Percentiles rank a stretch among this genome's conserved stretches.
Conservation (phyloP, 2,329 filamentous ascomycete species). For the Colletotrichum falcatum region DNA sequence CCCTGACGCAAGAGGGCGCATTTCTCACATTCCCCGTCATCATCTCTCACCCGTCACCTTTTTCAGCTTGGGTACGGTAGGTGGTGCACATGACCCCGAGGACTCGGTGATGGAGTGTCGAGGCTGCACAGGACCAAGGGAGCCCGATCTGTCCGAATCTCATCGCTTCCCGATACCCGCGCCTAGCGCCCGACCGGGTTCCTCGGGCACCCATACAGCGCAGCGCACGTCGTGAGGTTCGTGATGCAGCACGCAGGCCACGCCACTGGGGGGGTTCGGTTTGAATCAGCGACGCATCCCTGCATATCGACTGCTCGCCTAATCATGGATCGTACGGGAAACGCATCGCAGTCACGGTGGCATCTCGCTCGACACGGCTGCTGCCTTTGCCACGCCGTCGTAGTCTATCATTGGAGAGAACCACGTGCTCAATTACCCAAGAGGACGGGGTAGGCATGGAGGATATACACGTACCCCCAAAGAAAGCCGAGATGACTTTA, state of each 20-base stretch:
- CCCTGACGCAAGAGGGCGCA: neutral
- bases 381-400: neutral
- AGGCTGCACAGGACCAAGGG: neutral
- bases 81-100: neutral
- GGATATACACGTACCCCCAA: neutral
- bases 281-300: neutral
- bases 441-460: neutral
- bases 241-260: neutral
- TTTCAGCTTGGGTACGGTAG: no score
- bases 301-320: conserved; percentile 14
- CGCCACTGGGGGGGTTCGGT: conserved; percentile 1
- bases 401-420: neutral
- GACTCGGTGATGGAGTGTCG: neutral
- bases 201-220: conserved; percentile 29
- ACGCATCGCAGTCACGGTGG: neutral
- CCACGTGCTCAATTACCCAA: neutral
- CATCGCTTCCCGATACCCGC: conserved; percentile 7
- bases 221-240: conserved; percentile 9
- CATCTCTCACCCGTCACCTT: neutral
- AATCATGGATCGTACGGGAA: neutral
- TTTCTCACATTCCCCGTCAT: neutral
- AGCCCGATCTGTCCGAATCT: conserved; percentile 8
- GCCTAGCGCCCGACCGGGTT: conserved; percentile 22
- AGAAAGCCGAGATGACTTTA: neutral
- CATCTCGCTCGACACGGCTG: neutral